Evolutionary conservation across 805 yeast species (phyloP).

Genomic region (Kodamaea jinghongensis): DNA sequence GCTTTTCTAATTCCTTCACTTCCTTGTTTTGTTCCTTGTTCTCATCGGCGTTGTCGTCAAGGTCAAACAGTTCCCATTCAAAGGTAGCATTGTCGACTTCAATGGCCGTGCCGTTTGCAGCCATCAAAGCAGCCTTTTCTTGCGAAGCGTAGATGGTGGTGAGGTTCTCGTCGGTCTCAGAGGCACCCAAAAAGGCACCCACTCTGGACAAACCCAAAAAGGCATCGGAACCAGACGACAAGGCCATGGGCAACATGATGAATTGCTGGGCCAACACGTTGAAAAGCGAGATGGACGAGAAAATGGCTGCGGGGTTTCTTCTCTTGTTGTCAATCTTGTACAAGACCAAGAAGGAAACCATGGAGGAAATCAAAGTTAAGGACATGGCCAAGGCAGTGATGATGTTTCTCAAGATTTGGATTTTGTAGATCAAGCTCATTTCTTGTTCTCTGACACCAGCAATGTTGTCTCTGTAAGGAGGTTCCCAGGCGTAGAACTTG

Average conservation of each 20-base stretch:
- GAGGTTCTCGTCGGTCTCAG: constrained; percentile 37
- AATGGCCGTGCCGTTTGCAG: constrained; percentile 41
- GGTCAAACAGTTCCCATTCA: constrained; percentile 54
- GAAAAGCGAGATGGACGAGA: constrained; percentile 69
- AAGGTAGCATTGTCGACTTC: constrained; percentile 53
- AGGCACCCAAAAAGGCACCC: constrained; percentile 49
- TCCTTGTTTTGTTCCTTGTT: constrained; percentile 8
- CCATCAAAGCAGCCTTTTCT: constrained; percentile 23
- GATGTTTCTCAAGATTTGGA: constrained; percentile 67
- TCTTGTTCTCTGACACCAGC: constrained; percentile 59
- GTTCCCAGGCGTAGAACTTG: constrained; percentile 91
- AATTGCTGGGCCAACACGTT: constrained; percentile 59
- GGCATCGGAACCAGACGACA: constrained; percentile 69
- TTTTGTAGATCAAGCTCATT: constrained; percentile 55
- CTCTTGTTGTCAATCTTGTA: constrained; percentile 30
- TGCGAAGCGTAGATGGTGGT: constrained; percentile 24
- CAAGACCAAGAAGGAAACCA: constrained; percentile 48
- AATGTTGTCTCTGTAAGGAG: constrained; percentile 63
- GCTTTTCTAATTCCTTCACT: constrained; percentile 17
- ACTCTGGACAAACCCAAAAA: constrained; percentile 58
- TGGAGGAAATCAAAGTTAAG: constrained; percentile 68
- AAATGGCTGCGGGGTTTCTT: constrained; percentile 58
- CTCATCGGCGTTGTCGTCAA: constrained; percentile 15
- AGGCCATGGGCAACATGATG: constrained; percentile 67
- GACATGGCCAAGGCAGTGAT: constrained; percentile 63